A percentile compares a stretch with the other conserved stretches of the same genome.
Conservation (phyloP, 2,329 filamentous ascomycete genomes). For the Exophiala lecanii-corni region DNA sequence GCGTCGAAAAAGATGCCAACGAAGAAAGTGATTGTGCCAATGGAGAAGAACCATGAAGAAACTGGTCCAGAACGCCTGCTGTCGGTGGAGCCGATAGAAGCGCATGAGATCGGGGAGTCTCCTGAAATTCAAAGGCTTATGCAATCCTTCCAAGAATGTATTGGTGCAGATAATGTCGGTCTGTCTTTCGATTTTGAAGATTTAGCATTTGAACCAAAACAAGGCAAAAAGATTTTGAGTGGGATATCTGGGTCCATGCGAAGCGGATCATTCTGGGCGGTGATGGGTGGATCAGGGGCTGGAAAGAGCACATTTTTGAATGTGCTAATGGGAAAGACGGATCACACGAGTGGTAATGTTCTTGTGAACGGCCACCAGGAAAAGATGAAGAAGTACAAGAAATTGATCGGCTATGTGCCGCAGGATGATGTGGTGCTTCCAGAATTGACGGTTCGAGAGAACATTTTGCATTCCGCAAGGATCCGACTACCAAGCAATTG, state of each 20-base stretch:
- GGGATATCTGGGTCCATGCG: conserved; percentile 4
- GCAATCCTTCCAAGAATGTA: conserved; percentile 1
- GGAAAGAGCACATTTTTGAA: conserved; percentile 82
- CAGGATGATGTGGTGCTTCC: conserved; percentile 59
- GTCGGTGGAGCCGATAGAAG: not conserved
- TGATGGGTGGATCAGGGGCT: conserved; percentile 57
- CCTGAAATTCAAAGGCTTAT: conserved; percentile 1
- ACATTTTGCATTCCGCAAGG: conserved; percentile 45
- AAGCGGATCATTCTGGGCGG: conserved; percentile 27
- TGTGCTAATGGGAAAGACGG: conserved; percentile 47
- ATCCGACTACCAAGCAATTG: not conserved
- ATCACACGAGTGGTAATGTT: conserved; percentile 2
- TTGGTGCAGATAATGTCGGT: conserved; percentile 1
- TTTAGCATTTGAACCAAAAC: conserved; percentile 1
- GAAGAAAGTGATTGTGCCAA: not conserved
- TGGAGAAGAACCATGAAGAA: not conserved
- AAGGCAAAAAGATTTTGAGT: not conserved
- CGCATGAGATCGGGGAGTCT: not conserved
- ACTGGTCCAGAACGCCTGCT: not conserved
- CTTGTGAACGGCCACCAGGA: conserved; percentile 4
- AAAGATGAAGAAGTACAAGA: conserved; percentile 10
- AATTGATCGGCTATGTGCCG: conserved; percentile 56
- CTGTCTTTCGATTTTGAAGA: conserved; percentile 2
- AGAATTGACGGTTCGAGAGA: conserved; percentile 58
- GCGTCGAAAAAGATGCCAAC: not conserved